phyloP scores from a whole-genome alignment of 1,284 basidiomycete genomes.

The Ceratobasidium sp. region DNA sequence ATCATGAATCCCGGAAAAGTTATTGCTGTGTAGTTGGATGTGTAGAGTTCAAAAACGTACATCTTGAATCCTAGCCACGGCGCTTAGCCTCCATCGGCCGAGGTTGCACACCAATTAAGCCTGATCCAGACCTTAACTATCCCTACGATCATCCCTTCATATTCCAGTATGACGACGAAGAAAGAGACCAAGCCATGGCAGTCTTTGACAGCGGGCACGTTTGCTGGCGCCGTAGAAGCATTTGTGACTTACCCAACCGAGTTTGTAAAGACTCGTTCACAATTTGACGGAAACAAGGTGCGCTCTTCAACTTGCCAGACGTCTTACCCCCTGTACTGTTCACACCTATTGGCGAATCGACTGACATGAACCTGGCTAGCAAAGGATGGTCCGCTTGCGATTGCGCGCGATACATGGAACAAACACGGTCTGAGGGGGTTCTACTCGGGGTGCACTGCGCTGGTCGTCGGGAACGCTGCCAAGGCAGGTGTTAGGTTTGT shows the following conservation, averaged over 20 bases:
- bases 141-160: neutral
- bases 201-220: slow-evolving; percentile 90
- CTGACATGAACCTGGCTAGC: slow-evolving; percentile 57
- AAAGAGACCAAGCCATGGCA: slow-evolving; percentile 71
- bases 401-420: slow-evolving; percentile 77
- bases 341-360: neutral
- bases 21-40: slow-evolving; percentile 55
- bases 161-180: slow-evolving; percentile 49
- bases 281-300: slow-evolving; percentile 79
- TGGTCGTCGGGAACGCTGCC: slow-evolving; percentile 89
- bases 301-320: slow-evolving; percentile 45
- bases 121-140: slow-evolving; percentile 2
- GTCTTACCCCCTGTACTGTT: neutral
- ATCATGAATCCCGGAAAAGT: slow-evolving; percentile 95
- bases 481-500: slow-evolving; percentile 97
- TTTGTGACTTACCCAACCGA: slow-evolving; percentile 74
- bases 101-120: slow-evolving; percentile 23
- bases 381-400: slow-evolving; percentile 74
- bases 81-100: slow-evolving; percentile 29
- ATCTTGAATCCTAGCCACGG: slow-evolving; percentile 14
- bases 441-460: slow-evolving; percentile 88
- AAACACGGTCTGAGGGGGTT: slow-evolving; percentile 81
- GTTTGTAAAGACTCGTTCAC: slow-evolving; percentile 88
- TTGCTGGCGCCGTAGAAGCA: slow-evolving; percentile 92
- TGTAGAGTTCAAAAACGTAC: slow-evolving; percentile 6